A percentile compares a stretch with the other conserved stretches of the same genome.
phyloP scores from a whole-genome alignment of 257 asterid species.

The Verbena officinalis region DNA sequence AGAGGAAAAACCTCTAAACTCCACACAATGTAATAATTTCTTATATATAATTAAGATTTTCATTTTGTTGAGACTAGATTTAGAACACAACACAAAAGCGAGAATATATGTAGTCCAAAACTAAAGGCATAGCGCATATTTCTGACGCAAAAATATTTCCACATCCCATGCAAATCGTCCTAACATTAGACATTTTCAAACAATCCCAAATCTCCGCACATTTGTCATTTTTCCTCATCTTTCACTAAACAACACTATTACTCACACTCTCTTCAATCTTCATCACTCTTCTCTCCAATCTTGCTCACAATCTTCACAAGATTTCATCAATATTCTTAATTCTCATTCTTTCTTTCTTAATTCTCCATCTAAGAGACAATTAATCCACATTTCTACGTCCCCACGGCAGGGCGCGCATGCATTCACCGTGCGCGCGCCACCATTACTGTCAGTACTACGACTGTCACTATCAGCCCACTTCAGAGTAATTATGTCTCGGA shows the following conservation, averaged over 20 bases:
- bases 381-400: conserved; percentile 28
- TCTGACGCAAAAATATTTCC: conserved; percentile 25
- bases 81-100: neutral
- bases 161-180: conserved; percentile 26
- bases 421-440: conserved; percentile 50
- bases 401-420: conserved; percentile 41
- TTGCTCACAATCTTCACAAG: conserved; percentile 34
- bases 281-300: conserved; percentile 16
- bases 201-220: conserved; percentile 34
- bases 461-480: neutral
- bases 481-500: conserved; percentile 25
- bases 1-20: too few relatives aligned
- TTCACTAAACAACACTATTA: conserved; percentile 32
- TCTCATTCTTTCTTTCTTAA: conserved; percentile 33
- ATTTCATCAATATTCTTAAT: conserved; percentile 18
- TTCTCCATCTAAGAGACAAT: conserved; percentile 34
- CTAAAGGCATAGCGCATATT: conserved; percentile 26
- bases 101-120: neutral
- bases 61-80: too few relatives aligned
- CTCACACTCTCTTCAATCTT: conserved; percentile 28
- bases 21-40: too few relatives aligned
- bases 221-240: conserved; percentile 35
- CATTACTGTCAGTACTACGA: neutral
- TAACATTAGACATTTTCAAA: conserved; percentile 41
- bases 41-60: too few relatives aligned